Conservation (phyloP, 129 eudicot genomes). For the Calendula officinalis region DNA sequence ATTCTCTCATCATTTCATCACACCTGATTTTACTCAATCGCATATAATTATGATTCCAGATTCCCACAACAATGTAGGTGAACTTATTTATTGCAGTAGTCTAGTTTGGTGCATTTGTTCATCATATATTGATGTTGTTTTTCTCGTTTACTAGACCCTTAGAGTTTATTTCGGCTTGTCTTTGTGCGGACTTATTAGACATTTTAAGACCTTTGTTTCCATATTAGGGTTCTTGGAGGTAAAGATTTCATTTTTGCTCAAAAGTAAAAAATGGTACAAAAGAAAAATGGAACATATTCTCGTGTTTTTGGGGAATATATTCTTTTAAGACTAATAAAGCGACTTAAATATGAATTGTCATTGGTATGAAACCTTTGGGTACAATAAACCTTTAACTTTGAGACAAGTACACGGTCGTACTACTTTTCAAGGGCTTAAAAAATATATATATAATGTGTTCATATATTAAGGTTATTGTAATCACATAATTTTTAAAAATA, state of each 20-base stretch:
- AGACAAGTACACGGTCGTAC: background rate
- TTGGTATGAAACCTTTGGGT: background rate
- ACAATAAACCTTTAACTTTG: background rate
- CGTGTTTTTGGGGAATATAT: slow-evolving; percentile 10
- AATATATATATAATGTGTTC: too few relatives aligned
- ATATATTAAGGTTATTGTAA: too few relatives aligned
- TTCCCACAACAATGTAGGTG: too few relatives aligned
- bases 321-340: slow-evolving; percentile 4
- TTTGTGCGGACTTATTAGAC: too few relatives aligned
- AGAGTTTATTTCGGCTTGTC: too few relatives aligned
- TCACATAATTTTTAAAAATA: too few relatives aligned
- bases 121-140: too few relatives aligned
- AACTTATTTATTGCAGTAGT: too few relatives aligned
- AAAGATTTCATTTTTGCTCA: background rate
- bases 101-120: too few relatives aligned
- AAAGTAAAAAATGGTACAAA: background rate
- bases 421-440: too few relatives aligned
- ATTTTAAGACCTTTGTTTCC: too few relatives aligned
- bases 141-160: too few relatives aligned
- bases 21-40: slow-evolving; percentile 18
- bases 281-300: slow-evolving; percentile 7
- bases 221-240: background rate
- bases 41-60: background rate
- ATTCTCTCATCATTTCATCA: slow-evolving; percentile 26
- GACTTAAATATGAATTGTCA: background rate